Evolutionary conservation across 1,284 basidiomycete genomes (phyloP).

Genomic region (Irpex rosettiformis): DNA sequence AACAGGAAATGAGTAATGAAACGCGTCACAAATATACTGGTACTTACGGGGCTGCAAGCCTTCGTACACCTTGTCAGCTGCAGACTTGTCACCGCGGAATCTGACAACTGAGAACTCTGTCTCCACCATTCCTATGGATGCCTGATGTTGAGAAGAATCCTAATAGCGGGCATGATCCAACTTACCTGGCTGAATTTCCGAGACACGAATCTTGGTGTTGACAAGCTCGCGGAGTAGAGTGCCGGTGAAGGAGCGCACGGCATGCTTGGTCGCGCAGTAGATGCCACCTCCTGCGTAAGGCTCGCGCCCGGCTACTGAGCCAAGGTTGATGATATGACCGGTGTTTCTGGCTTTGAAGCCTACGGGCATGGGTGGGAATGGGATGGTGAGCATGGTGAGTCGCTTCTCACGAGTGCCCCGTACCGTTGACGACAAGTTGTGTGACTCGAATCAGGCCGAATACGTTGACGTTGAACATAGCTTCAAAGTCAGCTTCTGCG

Average conservation of each 20-base stretch:
- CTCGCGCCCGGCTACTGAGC: conserved; percentile 90
- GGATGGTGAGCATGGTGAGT: conserved; percentile 1
- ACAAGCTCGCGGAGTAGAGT: conserved; percentile 85
- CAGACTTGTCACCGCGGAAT: conserved; percentile 78
- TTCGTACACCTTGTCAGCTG: conserved; percentile 88
- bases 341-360: conserved; percentile 88
- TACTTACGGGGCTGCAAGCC: conserved; percentile 76
- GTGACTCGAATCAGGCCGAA: conserved; percentile 84
- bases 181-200: conserved; percentile 86
- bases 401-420: not conserved
- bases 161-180: not conserved
- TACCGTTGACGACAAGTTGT: conserved; percentile 74
- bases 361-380: conserved; percentile 22
- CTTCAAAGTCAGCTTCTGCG: conserved; percentile 68
- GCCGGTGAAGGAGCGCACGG: conserved; percentile 86
- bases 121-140: conserved; percentile 75
- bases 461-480: conserved; percentile 94
- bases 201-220: conserved; percentile 87
- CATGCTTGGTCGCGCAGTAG: conserved; percentile 85
- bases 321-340: conserved; percentile 95
- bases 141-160: not conserved
- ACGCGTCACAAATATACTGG: not conserved
- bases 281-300: conserved; percentile 86
- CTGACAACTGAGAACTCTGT: conserved; percentile 90
- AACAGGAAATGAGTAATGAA: conserved; percentile 7